phyloP scores from a whole-genome alignment of 805 yeast species.

The Saccharomycopsis malanga region DNA sequence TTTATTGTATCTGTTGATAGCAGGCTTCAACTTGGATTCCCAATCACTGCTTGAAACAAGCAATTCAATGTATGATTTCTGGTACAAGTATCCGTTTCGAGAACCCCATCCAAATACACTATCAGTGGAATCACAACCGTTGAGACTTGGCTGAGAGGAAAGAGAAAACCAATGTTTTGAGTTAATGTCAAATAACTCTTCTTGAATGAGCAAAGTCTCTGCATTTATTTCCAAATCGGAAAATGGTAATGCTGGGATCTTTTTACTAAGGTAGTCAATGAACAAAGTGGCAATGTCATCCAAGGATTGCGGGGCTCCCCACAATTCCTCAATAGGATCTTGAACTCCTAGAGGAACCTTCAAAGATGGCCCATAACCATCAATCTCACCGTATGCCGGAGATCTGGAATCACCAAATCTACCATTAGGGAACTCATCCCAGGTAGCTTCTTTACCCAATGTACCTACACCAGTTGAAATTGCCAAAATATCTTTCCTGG shows the following conservation, averaged over 20 bases:
- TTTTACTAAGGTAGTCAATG: slow-evolving; percentile 64
- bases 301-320: slow-evolving; percentile 69
- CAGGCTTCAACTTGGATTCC: slow-evolving; percentile 48
- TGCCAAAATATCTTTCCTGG: slow-evolving; percentile 57
- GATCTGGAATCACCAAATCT: slow-evolving; percentile 92
- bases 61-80: slow-evolving; percentile 89
- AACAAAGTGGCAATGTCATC: slow-evolving; percentile 62
- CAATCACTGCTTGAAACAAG: slow-evolving; percentile 71
- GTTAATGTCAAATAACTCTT: slow-evolving; percentile 76
- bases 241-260: slow-evolving; percentile 83
- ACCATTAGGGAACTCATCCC: slow-evolving; percentile 98
- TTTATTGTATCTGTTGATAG: slow-evolving; percentile 33
- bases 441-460: slow-evolving; percentile 81
- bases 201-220: slow-evolving; percentile 90
- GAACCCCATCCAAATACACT: slow-evolving; percentile 98
- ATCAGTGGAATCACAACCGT: slow-evolving; percentile 72
- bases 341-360: slow-evolving; percentile 44
- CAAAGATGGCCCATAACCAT: slow-evolving; percentile 91
- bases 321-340: slow-evolving; percentile 50
- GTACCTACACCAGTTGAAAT: slow-evolving; percentile 81
- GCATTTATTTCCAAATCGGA: slow-evolving; percentile 78
- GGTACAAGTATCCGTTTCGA: slow-evolving; percentile 76
- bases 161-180: slow-evolving; percentile 72
- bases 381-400: slow-evolving; percentile 97
- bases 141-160: slow-evolving; percentile 94